These are phyloP conservation scores for Bimuria novae-zelandiae DNA, from an alignment of 2,329 filamentous ascomycete genomes.

Conservation along the genomic window DNA sequence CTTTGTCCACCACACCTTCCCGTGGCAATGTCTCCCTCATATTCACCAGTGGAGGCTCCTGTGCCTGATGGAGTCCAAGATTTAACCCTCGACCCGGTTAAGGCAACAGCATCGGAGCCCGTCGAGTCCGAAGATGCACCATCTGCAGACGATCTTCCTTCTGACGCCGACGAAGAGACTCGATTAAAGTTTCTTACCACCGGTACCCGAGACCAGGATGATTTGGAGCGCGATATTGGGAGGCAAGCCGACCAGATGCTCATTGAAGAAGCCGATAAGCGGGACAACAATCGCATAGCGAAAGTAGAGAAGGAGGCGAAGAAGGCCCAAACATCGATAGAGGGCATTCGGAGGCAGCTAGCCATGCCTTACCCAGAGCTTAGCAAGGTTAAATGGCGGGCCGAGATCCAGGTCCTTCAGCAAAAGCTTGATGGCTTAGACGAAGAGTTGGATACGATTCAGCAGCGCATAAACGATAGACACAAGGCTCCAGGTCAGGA, in stretches of 20 bases:
- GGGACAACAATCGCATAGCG: slow-evolving; percentile 66
- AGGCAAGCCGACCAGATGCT: slow-evolving; percentile 66
- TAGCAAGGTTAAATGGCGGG: slow-evolving; percentile 62
- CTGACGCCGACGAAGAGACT: slow-evolving; percentile 48
- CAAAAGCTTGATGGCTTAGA: slow-evolving; percentile 67
- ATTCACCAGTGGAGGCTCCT: not conserved
- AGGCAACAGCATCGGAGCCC: slow-evolving; percentile 10
- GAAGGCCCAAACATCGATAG: slow-evolving; percentile 69
- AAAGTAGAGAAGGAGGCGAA: slow-evolving; percentile 57
- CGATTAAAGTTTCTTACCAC: slow-evolving; percentile 46
- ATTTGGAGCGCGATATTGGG: slow-evolving; percentile 85
- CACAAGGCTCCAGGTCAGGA: slow-evolving; percentile 60
- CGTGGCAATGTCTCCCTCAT: slow-evolving; percentile 2
- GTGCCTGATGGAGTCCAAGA: not conserved
- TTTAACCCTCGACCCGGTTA: slow-evolving; percentile 10
- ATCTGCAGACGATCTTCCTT: slow-evolving; percentile 26
- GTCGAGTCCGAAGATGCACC: slow-evolving; percentile 15
- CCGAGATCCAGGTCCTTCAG: slow-evolving; percentile 69
- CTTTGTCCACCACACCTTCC: not conserved
- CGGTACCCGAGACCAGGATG: slow-evolving; percentile 75
- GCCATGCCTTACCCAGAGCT: slow-evolving; percentile 59
- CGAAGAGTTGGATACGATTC: slow-evolving; percentile 78
- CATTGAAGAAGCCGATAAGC: slow-evolving; percentile 65
- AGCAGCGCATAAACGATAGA: slow-evolving; percentile 77
- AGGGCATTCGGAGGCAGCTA: slow-evolving; percentile 62